Evolutionary conservation across 768 basidiomycete species (phyloP).

Genomic region (Asterophora lycoperdoides): DNA sequence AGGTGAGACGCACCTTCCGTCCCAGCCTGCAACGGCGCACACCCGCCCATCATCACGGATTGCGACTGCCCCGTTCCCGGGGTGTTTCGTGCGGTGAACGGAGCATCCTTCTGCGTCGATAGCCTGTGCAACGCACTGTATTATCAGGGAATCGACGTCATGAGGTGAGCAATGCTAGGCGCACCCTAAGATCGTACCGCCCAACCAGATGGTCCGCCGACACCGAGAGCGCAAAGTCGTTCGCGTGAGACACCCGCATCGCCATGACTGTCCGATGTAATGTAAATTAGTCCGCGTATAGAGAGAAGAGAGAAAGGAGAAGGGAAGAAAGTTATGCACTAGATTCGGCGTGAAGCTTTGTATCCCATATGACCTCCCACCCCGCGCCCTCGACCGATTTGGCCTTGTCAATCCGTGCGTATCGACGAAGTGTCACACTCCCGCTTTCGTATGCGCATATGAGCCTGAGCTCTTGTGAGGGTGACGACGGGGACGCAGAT

Average conservation of each 20-base stretch:
- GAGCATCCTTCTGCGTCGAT: conserved; percentile 1
- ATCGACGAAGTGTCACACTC: conserved; percentile 65
- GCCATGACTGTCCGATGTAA: conserved; percentile 64
- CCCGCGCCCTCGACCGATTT: conserved; percentile 66
- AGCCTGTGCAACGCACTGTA: neutral
- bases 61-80: conserved; percentile 75
- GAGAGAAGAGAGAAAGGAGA: neutral
- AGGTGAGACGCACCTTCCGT: conserved; percentile 67
- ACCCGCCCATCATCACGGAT: conserved; percentile 73
- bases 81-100: conserved; percentile 59
- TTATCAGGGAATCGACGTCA: too few species aligned
- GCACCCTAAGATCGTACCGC: conserved; percentile 55
- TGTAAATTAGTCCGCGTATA: neutral
- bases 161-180: conserved; percentile 6
- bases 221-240: conserved; percentile 65
- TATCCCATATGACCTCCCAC: conserved; percentile 69
- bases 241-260: conserved; percentile 63
- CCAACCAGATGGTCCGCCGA: conserved; percentile 82
- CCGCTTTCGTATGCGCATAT: conserved; percentile 86
- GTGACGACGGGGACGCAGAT: conserved; percentile 20
- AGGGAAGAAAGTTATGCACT: conserved; percentile 37
- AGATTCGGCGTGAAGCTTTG: conserved; percentile 67
- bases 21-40: conserved; percentile 91
- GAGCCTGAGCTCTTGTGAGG: conserved; percentile 46
- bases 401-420: conserved; percentile 34